These are phyloP conservation scores for Ophiostoma piceae DNA, from an alignment of 2,329 filamentous ascomycete genomes.

Conservation along the genomic window DNA sequence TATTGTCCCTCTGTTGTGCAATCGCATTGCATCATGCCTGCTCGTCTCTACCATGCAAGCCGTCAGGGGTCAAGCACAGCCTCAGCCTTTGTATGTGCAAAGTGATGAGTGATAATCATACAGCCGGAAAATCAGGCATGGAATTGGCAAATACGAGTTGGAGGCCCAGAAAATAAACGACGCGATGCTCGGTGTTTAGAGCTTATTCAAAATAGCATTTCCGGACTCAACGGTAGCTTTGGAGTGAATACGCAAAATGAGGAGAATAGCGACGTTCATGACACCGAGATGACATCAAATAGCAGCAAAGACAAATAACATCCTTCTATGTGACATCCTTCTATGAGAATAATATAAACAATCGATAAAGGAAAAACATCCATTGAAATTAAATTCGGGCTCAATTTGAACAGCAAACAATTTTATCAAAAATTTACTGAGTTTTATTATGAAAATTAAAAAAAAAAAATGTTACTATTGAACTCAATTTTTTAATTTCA, in stretches of 20 bases:
- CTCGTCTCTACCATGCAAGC: neutral
- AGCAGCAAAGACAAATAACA: neutral
- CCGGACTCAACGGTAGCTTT: neutral
- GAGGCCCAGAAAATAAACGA: constrained; percentile 6
- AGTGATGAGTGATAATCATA: too few relatives aligned
- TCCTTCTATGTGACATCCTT: too few relatives aligned
- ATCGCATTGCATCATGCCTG: constrained; percentile 7
- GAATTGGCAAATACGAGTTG: neutral
- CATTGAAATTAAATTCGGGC: too few relatives aligned
- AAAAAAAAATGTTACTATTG: too few relatives aligned
- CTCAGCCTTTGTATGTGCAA: constrained; percentile 13
- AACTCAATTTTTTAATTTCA: too few relatives aligned
- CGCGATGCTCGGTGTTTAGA: neutral
- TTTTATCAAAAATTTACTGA: too few relatives aligned
- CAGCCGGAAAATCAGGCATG: neutral
- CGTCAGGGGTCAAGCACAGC: constrained; percentile 19
- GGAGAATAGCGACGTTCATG: neutral
- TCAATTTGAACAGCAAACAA: too few relatives aligned
- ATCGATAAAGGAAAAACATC: too few relatives aligned
- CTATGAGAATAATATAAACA: too few relatives aligned
- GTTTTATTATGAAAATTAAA: too few relatives aligned
- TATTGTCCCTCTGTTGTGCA: neutral
- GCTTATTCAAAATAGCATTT: neutral
- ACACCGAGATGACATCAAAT: neutral
- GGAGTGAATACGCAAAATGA: neutral